These are phyloP conservation scores for Plenodomus tracheiphilus DNA, from an alignment of 2,329 filamentous ascomycete species.

Conservation along the genomic window DNA sequence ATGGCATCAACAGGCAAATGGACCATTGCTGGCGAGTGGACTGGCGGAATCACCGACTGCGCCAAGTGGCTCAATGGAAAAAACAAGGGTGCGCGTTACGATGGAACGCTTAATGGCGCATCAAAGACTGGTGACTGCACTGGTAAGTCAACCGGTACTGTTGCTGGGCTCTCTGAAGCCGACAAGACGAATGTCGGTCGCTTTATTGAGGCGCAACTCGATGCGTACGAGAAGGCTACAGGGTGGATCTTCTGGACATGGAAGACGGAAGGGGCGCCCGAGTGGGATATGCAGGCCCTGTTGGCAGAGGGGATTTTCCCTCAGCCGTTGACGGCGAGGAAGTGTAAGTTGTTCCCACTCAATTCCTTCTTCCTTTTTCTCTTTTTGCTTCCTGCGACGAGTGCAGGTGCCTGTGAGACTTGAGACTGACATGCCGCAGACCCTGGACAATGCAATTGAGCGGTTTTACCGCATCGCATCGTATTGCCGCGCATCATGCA, in stretches of 20 bases:
- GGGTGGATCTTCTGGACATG: slow-evolving; percentile 58
- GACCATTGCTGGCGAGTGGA: slow-evolving; percentile 55
- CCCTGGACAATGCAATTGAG: slow-evolving; percentile 41
- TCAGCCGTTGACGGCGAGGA: slow-evolving; percentile 44
- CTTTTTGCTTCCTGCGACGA: not conserved
- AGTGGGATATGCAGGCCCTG: slow-evolving; percentile 54
- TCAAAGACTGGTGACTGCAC: slow-evolving; percentile 49
- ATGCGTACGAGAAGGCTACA: slow-evolving; percentile 52
- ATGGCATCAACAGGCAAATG: slow-evolving; percentile 53
- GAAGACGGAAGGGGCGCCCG: slow-evolving; percentile 55
- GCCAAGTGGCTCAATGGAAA: slow-evolving; percentile 54
- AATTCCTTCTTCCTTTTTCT: too few species aligned
- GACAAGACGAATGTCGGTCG: slow-evolving; percentile 50
- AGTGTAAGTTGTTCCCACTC: too few species aligned
- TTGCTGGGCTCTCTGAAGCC: slow-evolving; percentile 45
- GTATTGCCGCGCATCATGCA: too few species aligned
- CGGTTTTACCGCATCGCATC: too few species aligned
- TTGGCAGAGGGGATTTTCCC: slow-evolving; percentile 54
- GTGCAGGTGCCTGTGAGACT: too few species aligned
- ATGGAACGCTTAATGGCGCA: slow-evolving; percentile 46
- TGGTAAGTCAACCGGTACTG: slow-evolving; percentile 50
- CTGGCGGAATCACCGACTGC: slow-evolving; percentile 53
- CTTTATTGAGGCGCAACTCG: slow-evolving; percentile 54
- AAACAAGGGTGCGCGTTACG: slow-evolving; percentile 51
- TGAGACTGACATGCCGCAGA: slow-evolving; percentile 25